Base-by-base conservation (phyloP, 2,329 filamentous ascomycete genomes). In the Colletotrichum viniferum region DNA sequence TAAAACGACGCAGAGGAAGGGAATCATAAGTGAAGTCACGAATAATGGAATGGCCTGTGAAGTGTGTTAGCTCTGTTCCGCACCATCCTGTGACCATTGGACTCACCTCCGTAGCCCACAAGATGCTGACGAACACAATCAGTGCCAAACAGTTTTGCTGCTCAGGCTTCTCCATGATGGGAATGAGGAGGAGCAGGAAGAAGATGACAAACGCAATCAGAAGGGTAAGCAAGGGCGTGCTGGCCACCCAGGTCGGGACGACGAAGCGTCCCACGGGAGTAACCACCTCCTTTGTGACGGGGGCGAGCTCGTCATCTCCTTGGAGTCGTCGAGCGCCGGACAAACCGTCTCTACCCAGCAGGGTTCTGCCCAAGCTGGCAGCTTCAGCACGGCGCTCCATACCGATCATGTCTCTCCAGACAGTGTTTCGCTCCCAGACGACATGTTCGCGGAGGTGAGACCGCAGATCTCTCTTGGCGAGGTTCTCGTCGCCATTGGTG, bases 401-500 rank as follows among this genome's bases (percentile, higher is more conserved):
- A 69, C 96, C 97, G 82, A 99, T 99, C 92, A 99, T 97, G 80
- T 99, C 97, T 85, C 97, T 90, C 97, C 97, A 99, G 21, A 99
- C 97, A 0, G 97, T 99, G 82, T 99, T 99, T 73, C 97, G 92
- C 84, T 99, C 97, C 97, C 97, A 99, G 1, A 98, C 96, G 24
- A 99, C 96, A 83, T 99, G 97, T 85, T 99, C 97, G 73, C 97
- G 90, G 30, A 99, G 90, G 81, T 99, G 96, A 34, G 98, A 91
- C 69, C 97, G 92, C 73, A 99, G 88, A 82, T 98, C 97, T 79
- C 95, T 93, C 80, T 93, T 95, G 6, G 97, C 96, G 14, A 94
- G 86, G 7, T 90, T 88, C 4, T 94, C 85, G 81, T 99, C 95
- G 34, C 96, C 96, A 56, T 93, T 91, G 0, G 96, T 97, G 70